Percentiles rank a stretch among this genome's conserved stretches.
Conservation (phyloP, 805 yeast species). For the Metschnikowia orientalis region DNA sequence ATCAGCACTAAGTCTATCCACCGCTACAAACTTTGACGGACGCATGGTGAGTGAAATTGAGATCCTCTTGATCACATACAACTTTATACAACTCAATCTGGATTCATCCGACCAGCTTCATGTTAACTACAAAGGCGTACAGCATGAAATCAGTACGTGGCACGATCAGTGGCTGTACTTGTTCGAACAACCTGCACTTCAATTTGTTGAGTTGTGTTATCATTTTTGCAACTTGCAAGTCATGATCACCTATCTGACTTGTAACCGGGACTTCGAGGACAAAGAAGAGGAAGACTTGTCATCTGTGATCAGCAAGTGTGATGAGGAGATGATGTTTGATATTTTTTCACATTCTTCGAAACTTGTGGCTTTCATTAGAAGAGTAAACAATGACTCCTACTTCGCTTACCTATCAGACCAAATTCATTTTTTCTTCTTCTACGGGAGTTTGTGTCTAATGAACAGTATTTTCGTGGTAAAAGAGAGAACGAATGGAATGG, state of each 20-base stretch:
- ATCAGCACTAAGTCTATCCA: constrained; percentile 50
- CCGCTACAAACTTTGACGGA: constrained; percentile 77
- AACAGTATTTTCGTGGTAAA: constrained; percentile 18
- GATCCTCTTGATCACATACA: constrained; percentile 54
- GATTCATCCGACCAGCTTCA: constrained; percentile 19
- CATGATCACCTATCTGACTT: constrained; percentile 31
- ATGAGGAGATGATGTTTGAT: constrained; percentile 25
- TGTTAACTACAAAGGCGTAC: constrained; percentile 31
- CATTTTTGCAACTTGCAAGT: constrained; percentile 57
- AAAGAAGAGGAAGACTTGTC: constrained; percentile 18
- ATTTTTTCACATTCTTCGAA: constrained; percentile 40
- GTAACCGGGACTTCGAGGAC: background rate
- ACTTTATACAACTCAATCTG: constrained; percentile 44
- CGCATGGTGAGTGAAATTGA: constrained; percentile 75
- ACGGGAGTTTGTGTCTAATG: constrained; percentile 36
- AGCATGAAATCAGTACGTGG: constrained; percentile 56
- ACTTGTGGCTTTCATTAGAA: constrained; percentile 38
- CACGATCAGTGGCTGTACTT: constrained; percentile 64
- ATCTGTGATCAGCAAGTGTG: constrained; percentile 23
- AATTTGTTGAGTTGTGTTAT: constrained; percentile 69
- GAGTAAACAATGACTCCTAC: constrained; percentile 47
- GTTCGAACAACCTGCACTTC: constrained; percentile 65
- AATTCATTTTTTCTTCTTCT: constrained; percentile 51
- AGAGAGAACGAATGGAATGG: background rate
- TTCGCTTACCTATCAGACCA: constrained; percentile 72